Conservation (phyloP, 768 basidiomycete genomes). For the Auricularia heimuer region DNA sequence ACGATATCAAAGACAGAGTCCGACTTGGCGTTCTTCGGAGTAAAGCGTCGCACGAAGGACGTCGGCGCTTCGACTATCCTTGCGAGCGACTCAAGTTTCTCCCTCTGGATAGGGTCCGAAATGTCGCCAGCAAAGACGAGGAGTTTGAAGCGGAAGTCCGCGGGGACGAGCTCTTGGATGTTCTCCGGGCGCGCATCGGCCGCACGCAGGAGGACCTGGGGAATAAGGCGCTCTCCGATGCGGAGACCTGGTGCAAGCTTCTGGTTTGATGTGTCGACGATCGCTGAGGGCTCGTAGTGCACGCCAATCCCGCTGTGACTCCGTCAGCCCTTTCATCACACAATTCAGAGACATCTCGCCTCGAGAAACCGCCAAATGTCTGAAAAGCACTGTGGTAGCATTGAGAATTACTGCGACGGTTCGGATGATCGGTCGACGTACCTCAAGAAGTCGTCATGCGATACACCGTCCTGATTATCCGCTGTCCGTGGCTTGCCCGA, state of each 20-base stretch:
- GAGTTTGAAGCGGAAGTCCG: slow-evolving; percentile 46
- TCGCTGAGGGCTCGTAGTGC: slow-evolving; percentile 38
- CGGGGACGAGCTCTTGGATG: slow-evolving; percentile 42
- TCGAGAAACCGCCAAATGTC: slow-evolving; percentile 43
- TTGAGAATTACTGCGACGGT: no score
- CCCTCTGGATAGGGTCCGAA: slow-evolving; percentile 19
- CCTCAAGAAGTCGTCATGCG: slow-evolving; percentile 41
- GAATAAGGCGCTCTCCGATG: slow-evolving; percentile 44
- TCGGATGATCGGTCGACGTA: slow-evolving; percentile 12
- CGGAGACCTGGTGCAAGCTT: slow-evolving; percentile 29
- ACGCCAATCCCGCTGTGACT: slow-evolving; percentile 38
- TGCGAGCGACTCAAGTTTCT: slow-evolving; percentile 24
- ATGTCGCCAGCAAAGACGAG: slow-evolving; percentile 44
- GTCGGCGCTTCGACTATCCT: slow-evolving; percentile 20
- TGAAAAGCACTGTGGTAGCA: slow-evolving; percentile 33
- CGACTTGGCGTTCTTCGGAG: slow-evolving; percentile 15
- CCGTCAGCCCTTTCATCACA: no score
- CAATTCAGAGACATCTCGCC: neutral
- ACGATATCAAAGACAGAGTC: slow-evolving; percentile 24
- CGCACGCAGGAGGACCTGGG: slow-evolving; percentile 38
- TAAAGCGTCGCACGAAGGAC: slow-evolving; percentile 22
- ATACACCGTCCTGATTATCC: slow-evolving; percentile 33
- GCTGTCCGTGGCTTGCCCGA: slow-evolving; percentile 53
- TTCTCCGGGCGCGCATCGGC: slow-evolving; percentile 42
- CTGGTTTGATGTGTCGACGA: slow-evolving; percentile 32